Evolutionary conservation across 108 stramenopile species (phyloP), one percentile per base, ranked within the genome.

Genomic region (Skeletonema potamos): DNA sequence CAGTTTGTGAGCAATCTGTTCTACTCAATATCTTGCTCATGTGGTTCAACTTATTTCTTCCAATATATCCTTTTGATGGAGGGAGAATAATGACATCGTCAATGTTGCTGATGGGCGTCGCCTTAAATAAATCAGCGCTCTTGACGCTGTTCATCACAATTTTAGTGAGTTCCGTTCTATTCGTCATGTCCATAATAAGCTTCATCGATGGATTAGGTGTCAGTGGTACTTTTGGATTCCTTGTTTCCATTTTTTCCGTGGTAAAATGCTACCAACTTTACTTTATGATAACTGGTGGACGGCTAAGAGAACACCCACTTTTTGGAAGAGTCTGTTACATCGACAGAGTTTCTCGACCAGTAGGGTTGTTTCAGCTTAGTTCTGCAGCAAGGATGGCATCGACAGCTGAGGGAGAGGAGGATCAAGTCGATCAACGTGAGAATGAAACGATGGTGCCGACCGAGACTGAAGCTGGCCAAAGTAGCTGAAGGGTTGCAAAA

Each of bases 21-120:
- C 37, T 60, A 15, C 59, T 68, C 27, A 68, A 68, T 26, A 62
- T 68, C 26, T 62, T 68, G 4, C 33, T 68, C 27, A 24, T 68
- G 60, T 60, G 68, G 58, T 62, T 68, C 28, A 68, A 68, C 15
- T 20, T 68, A 24, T 62, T 68, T 27, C 20, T 68, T 59, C 68
- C 68, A 28, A 15, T 61, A 13, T 68, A 68, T 68, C 68, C 68
- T 6, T 30, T 68, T 6, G 68, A 68, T 41, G 68, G 68, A 27
- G 60, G 30, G 27, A 68, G 68, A 61, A 39, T 60, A 5, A 68
- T 68, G 60, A 41, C 68, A 27, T 37, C 68, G 12, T 15, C 37
- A 68, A 60, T 68, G 27, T 27, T 62, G 12, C 13, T 68, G 58
- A 48, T 39, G 41, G 68, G 68, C 29, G 68, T 68, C 3, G 60